These are phyloP conservation scores for Tuctoria greenei DNA, from an alignment of 176 grass and related monocot genomes.

Conservation along the genomic window DNA sequence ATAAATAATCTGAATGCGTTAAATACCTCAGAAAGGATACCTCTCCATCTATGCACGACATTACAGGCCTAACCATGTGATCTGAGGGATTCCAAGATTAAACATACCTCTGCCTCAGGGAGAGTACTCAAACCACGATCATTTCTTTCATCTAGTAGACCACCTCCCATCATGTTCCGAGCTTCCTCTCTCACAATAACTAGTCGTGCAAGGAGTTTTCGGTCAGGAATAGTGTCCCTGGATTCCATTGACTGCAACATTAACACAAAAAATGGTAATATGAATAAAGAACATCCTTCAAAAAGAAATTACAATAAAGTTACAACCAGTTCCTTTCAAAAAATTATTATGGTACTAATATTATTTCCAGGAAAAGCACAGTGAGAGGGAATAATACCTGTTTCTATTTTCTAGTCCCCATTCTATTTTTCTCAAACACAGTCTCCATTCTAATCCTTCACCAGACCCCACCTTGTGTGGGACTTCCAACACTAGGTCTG, in stretches of 20 bases:
- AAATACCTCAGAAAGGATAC: not conserved
- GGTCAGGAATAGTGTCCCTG: slow-evolving; percentile 66
- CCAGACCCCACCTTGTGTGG: too few relatives aligned
- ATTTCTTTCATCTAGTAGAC: slow-evolving; percentile 97
- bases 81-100: not conserved
- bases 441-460: not conserved
- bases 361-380: slow-evolving; percentile 17
- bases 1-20: not conserved
- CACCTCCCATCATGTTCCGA: slow-evolving; percentile 93
- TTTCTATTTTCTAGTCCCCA: not conserved
- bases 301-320: slow-evolving; percentile 16
- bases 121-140: slow-evolving; percentile 79
- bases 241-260: slow-evolving; percentile 75
- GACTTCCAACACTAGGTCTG: too few relatives aligned
- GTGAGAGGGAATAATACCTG: not conserved
- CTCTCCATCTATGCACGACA: not conserved
- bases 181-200: slow-evolving; percentile 92
- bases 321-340: not conserved
- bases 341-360: not conserved
- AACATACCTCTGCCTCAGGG: slow-evolving; percentile 80
- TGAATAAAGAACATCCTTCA: not conserved
- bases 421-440: not conserved
- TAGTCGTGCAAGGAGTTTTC: slow-evolving; percentile 82
- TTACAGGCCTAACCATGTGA: not conserved
- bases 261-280: slow-evolving; percentile 1